A percentile compares a stretch with the other conserved stretches of the same genome.
phyloP scores from a whole-genome alignment of 2,329 filamentous ascomycete species.

The Lachnellula suecica region DNA sequence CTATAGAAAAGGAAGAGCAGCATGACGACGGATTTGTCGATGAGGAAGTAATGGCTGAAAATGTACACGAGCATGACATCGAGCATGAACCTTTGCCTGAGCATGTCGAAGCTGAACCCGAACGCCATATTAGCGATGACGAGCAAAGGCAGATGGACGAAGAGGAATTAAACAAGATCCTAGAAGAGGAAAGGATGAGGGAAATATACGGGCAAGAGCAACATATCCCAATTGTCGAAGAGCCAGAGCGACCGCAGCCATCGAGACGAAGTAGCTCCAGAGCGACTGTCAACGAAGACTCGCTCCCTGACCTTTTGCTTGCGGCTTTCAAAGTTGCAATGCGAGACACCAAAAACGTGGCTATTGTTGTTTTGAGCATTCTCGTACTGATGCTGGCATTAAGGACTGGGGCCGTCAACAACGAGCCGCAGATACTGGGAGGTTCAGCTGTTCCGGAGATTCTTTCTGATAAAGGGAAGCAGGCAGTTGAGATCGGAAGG shows the following conservation, averaged over 20 bases:
- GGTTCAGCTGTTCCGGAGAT: neutral
- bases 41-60: constrained; percentile 7
- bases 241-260: neutral
- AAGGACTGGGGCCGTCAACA: constrained; percentile 8
- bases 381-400: constrained; percentile 53
- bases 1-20: constrained; percentile 27
- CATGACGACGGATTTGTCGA: constrained; percentile 27
- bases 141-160: constrained; percentile 35
- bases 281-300: constrained; percentile 35
- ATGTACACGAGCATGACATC: constrained; percentile 16
- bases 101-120: constrained; percentile 20
- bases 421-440: neutral
- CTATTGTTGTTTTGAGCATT: constrained; percentile 53
- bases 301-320: constrained; percentile 52
- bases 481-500: neutral
- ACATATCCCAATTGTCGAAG: constrained; percentile 1
- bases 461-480: neutral
- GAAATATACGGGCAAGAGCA: constrained; percentile 51
- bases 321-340: constrained; percentile 54
- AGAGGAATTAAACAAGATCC: constrained; percentile 43
- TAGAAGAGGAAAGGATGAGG: constrained; percentile 50
- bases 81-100: constrained; percentile 1
- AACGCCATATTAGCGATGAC: constrained; percentile 45
- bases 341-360: constrained; percentile 58
- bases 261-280: constrained; percentile 11